Percentiles rank a stretch among this genome's conserved stretches.
phyloP scores from a whole-genome alignment of 139 green algal genomes.

The Microglena sp. region DNA sequence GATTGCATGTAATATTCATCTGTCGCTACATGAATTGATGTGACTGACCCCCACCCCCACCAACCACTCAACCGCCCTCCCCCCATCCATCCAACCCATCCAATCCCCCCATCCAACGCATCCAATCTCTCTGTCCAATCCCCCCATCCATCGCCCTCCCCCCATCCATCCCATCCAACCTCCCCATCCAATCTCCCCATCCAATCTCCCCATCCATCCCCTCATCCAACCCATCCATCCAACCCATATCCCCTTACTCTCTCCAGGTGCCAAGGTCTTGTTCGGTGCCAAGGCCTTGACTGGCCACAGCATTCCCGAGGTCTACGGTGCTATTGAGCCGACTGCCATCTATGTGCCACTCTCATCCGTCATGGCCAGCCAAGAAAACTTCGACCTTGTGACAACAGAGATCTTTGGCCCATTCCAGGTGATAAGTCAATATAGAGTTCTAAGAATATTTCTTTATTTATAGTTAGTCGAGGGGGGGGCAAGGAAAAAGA shows the following conservation, averaged over 20 bases:
- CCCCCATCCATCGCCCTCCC: not conserved
- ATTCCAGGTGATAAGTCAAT: conserved; percentile 77
- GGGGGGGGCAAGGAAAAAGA: too few relatives aligned
- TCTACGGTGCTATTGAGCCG: conserved; percentile 88
- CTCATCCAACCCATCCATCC: not conserved
- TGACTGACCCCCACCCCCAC: too few relatives aligned
- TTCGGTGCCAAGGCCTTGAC: conserved; percentile 78
- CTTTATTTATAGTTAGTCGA: too few relatives aligned
- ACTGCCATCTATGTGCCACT: conserved; percentile 92
- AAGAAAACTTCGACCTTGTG: conserved; percentile 55
- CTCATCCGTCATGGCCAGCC: conserved; percentile 20
- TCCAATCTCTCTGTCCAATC: not conserved
- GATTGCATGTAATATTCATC: too few relatives aligned
- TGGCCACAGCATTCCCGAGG: conserved; percentile 77
- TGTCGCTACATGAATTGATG: too few relatives aligned
- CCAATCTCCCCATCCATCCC: not conserved
- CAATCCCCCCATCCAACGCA: not conserved
- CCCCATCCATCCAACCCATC: too few relatives aligned
- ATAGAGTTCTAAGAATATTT: too few relatives aligned
- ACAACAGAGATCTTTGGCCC: conserved; percentile 96
- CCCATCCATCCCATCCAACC: not conserved
- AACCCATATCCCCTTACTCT: not conserved
- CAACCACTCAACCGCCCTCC: too few relatives aligned
- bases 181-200: not conserved
- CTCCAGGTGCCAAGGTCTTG: conserved; percentile 61